Conservation (phyloP, 1,284 basidiomycete species). For the Tilletiaria anomala region DNA sequence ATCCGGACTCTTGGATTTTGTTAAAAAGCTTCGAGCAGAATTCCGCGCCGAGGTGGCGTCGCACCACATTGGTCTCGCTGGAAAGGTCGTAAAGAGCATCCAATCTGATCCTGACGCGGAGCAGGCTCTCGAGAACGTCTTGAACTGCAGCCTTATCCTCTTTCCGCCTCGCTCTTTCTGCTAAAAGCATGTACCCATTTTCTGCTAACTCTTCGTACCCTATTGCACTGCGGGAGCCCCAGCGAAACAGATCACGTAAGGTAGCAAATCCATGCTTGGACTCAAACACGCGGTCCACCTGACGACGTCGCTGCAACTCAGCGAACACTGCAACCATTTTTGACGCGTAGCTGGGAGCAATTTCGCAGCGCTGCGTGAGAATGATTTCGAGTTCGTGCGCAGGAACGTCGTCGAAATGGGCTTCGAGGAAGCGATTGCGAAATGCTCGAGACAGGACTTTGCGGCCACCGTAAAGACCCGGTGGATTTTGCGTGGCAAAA, state of each 20-base stretch:
- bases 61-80: slow-evolving; percentile 39
- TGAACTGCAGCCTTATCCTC: slow-evolving; percentile 84
- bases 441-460: slow-evolving; percentile 93
- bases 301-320: slow-evolving; percentile 81
- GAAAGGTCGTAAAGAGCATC: slow-evolving; percentile 46
- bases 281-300: slow-evolving; percentile 84
- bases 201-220: slow-evolving; percentile 85
- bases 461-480: slow-evolving; percentile 89
- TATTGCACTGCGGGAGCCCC: slow-evolving; percentile 73
- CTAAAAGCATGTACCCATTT: slow-evolving; percentile 94
- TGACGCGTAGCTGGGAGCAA: slow-evolving; percentile 54
- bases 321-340: slow-evolving; percentile 83
- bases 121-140: slow-evolving; percentile 75
- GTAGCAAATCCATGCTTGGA: slow-evolving; percentile 95
- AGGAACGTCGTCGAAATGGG: slow-evolving; percentile 95
- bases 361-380: slow-evolving; percentile 29
- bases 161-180: slow-evolving; percentile 66
- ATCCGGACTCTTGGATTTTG: slow-evolving; percentile 42
- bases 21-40: slow-evolving; percentile 8
- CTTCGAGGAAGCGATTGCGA: slow-evolving; percentile 94
- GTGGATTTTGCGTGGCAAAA: slow-evolving; percentile 96
- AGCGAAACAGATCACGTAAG: slow-evolving; percentile 88
- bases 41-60: slow-evolving; percentile 15
- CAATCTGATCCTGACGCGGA: slow-evolving; percentile 69
- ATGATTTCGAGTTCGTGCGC: slow-evolving; percentile 86